These are phyloP conservation scores for Halophytophthora polymorphica DNA, from an alignment of 352 stramenopile genomes.

Conservation along the genomic window DNA sequence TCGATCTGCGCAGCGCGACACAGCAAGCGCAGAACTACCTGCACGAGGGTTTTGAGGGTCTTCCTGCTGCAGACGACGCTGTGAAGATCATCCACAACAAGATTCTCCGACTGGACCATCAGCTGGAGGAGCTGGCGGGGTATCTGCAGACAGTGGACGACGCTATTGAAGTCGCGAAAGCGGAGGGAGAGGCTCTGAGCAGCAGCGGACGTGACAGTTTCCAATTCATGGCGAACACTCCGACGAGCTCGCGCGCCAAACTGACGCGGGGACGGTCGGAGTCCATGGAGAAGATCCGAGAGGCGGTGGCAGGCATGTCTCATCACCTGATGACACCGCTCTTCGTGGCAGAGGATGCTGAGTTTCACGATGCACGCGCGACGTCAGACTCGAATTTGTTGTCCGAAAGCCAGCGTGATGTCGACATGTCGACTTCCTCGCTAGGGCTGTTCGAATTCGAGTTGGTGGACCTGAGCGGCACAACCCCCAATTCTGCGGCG, in stretches of 20 bases:
- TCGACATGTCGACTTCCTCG: slow-evolving; percentile 59
- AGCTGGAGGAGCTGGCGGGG: slow-evolving; percentile 60
- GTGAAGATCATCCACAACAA: slow-evolving; percentile 84
- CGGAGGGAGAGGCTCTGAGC: slow-evolving; percentile 46
- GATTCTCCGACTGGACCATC: slow-evolving; percentile 71
- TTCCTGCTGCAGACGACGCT: slow-evolving; percentile 72
- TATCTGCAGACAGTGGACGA: slow-evolving; percentile 75
- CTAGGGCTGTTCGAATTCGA: slow-evolving; percentile 82
- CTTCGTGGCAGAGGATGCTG: slow-evolving; percentile 77
- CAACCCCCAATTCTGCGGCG: slow-evolving; percentile 44
- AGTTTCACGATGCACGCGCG: slow-evolving; percentile 79
- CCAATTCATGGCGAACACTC: slow-evolving; percentile 39
- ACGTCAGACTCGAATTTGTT: slow-evolving; percentile 30
- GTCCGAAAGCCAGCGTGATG: slow-evolving; percentile 17
- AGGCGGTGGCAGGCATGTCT: slow-evolving; percentile 68
- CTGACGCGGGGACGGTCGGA: slow-evolving; percentile 23
- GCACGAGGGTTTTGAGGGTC: slow-evolving; percentile 74
- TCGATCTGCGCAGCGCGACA: slow-evolving; percentile 76
- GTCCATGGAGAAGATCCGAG: slow-evolving; percentile 57
- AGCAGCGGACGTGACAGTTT: slow-evolving; percentile 53
- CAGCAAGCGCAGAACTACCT: slow-evolving; percentile 84
- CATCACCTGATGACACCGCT: slow-evolving; percentile 72
- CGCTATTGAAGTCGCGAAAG: slow-evolving; percentile 63
- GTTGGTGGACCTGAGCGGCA: slow-evolving; percentile 74
- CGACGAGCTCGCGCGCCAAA: slow-evolving; percentile 13